Evolutionary conservation across 768 basidiomycete species (phyloP), one percentile per base, ranked within the genome.

Genomic region (Auricularia heimuer): DNA sequence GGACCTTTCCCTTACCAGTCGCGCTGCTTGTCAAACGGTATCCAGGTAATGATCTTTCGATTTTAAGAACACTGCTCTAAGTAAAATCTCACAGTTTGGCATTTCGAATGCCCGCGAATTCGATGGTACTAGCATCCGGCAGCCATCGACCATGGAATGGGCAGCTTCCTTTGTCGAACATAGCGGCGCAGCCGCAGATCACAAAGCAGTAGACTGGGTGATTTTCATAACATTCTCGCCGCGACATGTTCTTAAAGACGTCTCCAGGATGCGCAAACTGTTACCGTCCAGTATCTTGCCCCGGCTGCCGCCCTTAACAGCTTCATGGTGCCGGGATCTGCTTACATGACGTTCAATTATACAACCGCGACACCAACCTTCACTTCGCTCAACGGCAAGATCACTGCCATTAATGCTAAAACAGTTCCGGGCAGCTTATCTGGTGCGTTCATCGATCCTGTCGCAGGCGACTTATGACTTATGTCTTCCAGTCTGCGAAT

Each of bases 211-310:
- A 1, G 70, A 70, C 44, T 76, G 75, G 75, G 75, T 75, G 64
- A n/a, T 3, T 42, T 42, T 14, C 39, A 14, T 42, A 42, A 11
- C 11, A 39, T 33, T 45, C 8, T 29, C 29, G 29, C 29, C 29
- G 29, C 29, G 29, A 29, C 29, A 29, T 29, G 29, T 29, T 29
- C 29, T 29, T 3, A 29, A 29, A 29, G 29, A 29, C 29, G 29
- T 29, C 33, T 36, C 11, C 51, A 76, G 75, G 75, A 76, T 65
- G 68, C 72, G 4, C 75, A 75, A 73, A 70, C 69, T 2, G 73
- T 76, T 67, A 76, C 75, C 1, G 65, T 75, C n/a, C 74, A 76
- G 65, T 76, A 75, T 63, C 74, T 76, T 54, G 71, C 73, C 10
- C 67, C 71, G 1, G 66, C 70, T 21, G 73, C 72, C 63, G 73